Conservation (phyloP, 805 yeast genomes). For the Zygoascus flipseniorum region DNA sequence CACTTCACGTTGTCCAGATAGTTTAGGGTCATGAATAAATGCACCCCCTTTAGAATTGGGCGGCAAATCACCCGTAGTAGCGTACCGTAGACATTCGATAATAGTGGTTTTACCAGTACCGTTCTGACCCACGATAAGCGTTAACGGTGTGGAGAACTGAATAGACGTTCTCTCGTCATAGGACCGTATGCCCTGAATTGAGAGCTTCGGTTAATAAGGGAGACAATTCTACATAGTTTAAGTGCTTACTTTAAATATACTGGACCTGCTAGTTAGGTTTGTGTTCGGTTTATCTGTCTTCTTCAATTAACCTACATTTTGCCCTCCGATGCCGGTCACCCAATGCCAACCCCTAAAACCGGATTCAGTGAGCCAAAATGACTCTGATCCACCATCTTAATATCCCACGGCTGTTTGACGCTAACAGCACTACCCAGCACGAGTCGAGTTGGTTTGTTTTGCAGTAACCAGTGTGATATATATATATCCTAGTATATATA, state of each 20-base stretch:
- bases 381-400: too few species aligned
- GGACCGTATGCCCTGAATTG: constrained; percentile 84
- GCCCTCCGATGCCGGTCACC: not conserved
- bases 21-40: constrained; percentile 83
- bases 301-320: not conserved
- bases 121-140: constrained; percentile 90
- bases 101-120: constrained; percentile 97
- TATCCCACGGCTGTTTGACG: too few species aligned
- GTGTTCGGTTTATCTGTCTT: not conserved
- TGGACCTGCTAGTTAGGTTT: constrained; percentile 10
- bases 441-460: too few species aligned
- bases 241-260: constrained; percentile 12
- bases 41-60: constrained; percentile 97
- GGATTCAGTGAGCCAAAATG: too few species aligned
- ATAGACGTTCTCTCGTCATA: constrained; percentile 82
- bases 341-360: too few species aligned
- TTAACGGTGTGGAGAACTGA: constrained; percentile 82
- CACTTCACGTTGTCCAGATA: constrained; percentile 58
- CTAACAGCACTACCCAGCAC: too few species aligned
- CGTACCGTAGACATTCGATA: constrained; percentile 87
- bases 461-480: too few species aligned
- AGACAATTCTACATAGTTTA: not conserved
- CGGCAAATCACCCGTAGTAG: constrained; percentile 92
- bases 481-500: not conserved
- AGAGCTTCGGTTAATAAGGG: constrained; percentile 29